phyloP scores from a whole-genome alignment of 345 rosid species.

The Eutrema heterophyllum region DNA sequence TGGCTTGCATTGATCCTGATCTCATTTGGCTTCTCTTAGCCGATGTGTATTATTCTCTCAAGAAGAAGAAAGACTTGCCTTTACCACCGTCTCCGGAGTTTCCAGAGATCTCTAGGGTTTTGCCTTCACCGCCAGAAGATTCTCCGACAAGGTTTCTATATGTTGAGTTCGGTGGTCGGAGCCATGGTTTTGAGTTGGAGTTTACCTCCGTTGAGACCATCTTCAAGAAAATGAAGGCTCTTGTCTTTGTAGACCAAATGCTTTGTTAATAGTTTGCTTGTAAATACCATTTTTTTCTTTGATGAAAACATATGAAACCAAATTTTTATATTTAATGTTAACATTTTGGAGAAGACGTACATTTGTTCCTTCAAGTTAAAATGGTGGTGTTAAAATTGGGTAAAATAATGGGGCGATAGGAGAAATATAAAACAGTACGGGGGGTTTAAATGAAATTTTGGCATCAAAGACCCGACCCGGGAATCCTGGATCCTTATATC shows the following conservation, averaged over 20 bases:
- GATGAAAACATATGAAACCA: too few relatives aligned
- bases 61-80: slow-evolving; percentile 44
- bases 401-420: background rate
- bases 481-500: background rate
- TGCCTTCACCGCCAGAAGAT: slow-evolving; percentile 47
- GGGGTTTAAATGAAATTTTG: background rate
- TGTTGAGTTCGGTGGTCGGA: slow-evolving; percentile 71
- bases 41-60: slow-evolving; percentile 66
- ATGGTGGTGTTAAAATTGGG: background rate
- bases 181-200: slow-evolving; percentile 68
- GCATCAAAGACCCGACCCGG: slow-evolving; percentile 19
- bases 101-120: slow-evolving; percentile 37
- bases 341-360: too few relatives aligned
- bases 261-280: slow-evolving; percentile 13
- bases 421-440: background rate
- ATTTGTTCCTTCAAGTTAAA: background rate
- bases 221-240: slow-evolving; percentile 47
- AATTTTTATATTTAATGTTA: too few relatives aligned
- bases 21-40: slow-evolving; percentile 88
- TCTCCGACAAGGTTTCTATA: slow-evolving; percentile 51
- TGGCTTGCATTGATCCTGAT: slow-evolving; percentile 78
- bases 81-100: slow-evolving; percentile 52
- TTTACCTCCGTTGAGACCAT: slow-evolving; percentile 53
- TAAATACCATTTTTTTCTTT: too few relatives aligned
- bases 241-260: slow-evolving; percentile 38